Base-by-base conservation (phyloP, 306 rosid genomes). In the Pachyrhizus erosus region DNA sequence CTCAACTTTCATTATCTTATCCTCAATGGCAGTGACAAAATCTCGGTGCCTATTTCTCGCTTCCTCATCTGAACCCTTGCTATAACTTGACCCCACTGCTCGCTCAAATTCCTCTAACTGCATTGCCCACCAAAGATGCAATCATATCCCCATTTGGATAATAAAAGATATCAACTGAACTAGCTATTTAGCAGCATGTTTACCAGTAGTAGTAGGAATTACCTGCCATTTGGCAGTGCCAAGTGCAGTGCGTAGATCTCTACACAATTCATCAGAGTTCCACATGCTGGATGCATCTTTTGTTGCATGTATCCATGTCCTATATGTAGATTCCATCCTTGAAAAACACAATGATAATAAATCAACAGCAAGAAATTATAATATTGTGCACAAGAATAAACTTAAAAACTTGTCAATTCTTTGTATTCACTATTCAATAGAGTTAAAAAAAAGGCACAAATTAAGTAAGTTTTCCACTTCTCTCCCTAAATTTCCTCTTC, bases 181-280 rank as follows among this genome's bases (percentile, higher is more conserved):
- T 46, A 77, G 12, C 20, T 18, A 71, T 60, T 33, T 31, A 29
- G 43, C 34, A 77, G 27, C 49, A 69, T 12, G 60, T 42, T 31
- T 29, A 13, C 58, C 5, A 60, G 49, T 70, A 33, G 13, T 23
- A 31, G n/a, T 31, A 42, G 17, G 39, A 80, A 55, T 82, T 75
- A 95, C 98, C 99, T 96, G 99, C 99, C 99, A 96, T 88, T 93
- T 93, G 84, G 99, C 85, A 75, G 99, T 96, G 76, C 99, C 96
- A 77, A 93, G 91, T 7, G 96, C 77, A 57, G 93, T 90, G 5
- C 80, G 90, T 52, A 96, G 86, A 90, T 96, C 99, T 84, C 97
- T 86, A 58, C 80, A 75, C 9, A 96, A 91, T 83, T 96, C 99
- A 23, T 88, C 90, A 1, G 82, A 31, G 76, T 95, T 83, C 96